Base-by-base conservation (phyloP, 2,329 filamentous ascomycete species). In the Pseudopyricularia cyperi region DNA sequence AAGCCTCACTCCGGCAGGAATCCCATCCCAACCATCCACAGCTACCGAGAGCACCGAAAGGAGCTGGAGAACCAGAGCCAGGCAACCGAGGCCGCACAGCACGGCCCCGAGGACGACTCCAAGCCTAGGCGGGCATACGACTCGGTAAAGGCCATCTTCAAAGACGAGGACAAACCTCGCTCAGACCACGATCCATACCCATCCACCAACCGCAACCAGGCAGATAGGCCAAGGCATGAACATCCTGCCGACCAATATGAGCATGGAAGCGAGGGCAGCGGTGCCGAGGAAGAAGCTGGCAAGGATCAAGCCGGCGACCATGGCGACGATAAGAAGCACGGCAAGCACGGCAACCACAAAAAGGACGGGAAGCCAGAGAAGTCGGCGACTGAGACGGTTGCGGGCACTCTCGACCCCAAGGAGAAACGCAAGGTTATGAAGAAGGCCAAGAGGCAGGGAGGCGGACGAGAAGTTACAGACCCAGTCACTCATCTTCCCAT, bases 401-500 rank as follows among this genome's bases (percentile, higher is more conserved):
- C 65, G 2, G 60, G 62, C n/a, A 57, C 67, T 1, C 57, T 67
- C 30, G 68, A 75, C 50, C 68, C 71, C 2, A 73, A 67, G 56
- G 63, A 72, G 33, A 71, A 73, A 60, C 69, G 72, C 24, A 76
- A 75, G 53, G 65, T 68, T 7, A 70, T 73, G 61, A 74, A 75
- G 58, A 71, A 70, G 53, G 63, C 59, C 11, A 68, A 68, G 49
- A 63, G 65, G 47, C 68, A 72, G 49, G 68, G 68, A 44, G 71
- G 68, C n/a, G 71, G 73, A n/a, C 68, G 74, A 54, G 73, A 84
- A 61, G 83, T 87, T 47, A 87, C 83, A 1, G 84, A 88, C 59
- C 83, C 83, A 0, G 74, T 87, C 37, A 88, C 84, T 1, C 84
- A 87, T 64, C 70, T 87, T 3, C 82, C 83, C 2, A 74, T 87